phyloP scores from a whole-genome alignment of 2,329 filamentous ascomycete species.

The Rhytidhysteron rufulum region DNA sequence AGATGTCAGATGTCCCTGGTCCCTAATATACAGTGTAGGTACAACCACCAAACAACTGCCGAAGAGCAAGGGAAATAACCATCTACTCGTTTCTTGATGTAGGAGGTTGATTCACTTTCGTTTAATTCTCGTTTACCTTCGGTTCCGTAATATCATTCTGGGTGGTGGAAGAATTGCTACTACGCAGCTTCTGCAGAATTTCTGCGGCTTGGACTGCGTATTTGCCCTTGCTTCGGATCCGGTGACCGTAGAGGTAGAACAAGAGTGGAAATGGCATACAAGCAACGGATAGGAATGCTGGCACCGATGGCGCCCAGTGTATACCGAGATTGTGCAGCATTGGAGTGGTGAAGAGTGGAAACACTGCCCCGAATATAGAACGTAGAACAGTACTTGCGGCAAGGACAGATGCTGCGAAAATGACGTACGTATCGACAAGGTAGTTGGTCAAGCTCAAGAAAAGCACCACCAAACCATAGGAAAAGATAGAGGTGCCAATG shows the following conservation, averaged over 20 bases:
- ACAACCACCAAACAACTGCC: no score
- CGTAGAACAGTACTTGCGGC: constrained; percentile 41
- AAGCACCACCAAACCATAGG: constrained; percentile 25
- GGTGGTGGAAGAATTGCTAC: not conserved
- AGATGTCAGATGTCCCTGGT: no score
- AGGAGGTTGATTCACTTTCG: no score
- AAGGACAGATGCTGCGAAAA: constrained; percentile 12
- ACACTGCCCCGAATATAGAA: constrained; percentile 42
- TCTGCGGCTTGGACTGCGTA: constrained; percentile 60
- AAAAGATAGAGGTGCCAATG: constrained; percentile 45
- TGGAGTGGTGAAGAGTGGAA: constrained; percentile 27
- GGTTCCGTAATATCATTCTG: not conserved
- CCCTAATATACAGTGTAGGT: no score
- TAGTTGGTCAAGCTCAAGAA: constrained; percentile 54
- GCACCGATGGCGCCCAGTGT: constrained; percentile 10
- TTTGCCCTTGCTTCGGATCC: constrained; percentile 59
- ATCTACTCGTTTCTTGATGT: no score
- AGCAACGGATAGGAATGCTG: constrained; percentile 11
- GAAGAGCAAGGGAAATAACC: no score
- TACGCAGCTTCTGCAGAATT: constrained; percentile 41
- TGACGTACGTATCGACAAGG: constrained; percentile 58
- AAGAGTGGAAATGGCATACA: constrained; percentile 50
- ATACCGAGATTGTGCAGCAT: constrained; percentile 11
- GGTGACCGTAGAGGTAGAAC: constrained; percentile 62
- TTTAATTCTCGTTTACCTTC: no score